Evolutionary conservation across 768 basidiomycete species (phyloP).

Genomic region (Arthromyces matolae): DNA sequence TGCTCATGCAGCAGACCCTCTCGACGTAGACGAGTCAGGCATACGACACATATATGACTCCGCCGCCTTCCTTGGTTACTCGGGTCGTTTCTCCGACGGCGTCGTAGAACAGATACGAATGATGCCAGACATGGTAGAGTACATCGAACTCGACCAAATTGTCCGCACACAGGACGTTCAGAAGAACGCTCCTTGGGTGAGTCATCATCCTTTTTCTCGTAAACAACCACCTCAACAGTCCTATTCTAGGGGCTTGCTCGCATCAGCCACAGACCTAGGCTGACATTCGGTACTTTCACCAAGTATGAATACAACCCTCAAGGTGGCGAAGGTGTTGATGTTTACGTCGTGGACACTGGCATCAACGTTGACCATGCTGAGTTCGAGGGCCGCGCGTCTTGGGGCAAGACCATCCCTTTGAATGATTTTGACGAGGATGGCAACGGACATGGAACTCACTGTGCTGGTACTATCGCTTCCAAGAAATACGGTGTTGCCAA

Average conservation of each 20-base stretch:
- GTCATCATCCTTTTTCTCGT: conserved; percentile 18
- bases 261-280: conserved; percentile 78
- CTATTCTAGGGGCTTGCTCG: conserved; percentile 83
- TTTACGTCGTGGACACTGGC: conserved; percentile 85
- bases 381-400: conserved; percentile 84
- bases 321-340: conserved; percentile 94
- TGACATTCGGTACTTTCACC: conserved; percentile 79
- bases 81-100: conserved; percentile 68
- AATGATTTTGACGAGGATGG: conserved; percentile 86
- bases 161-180: conserved; percentile 74
- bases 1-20: conserved; percentile 53
- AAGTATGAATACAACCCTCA: conserved; percentile 67
- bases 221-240: conserved; percentile 15
- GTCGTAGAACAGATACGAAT: conserved; percentile 74
- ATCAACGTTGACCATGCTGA: conserved; percentile 84
- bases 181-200: conserved; percentile 82
- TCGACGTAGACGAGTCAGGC: conserved; percentile 49
- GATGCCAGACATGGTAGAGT: conserved; percentile 88
- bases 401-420: conserved; percentile 90
- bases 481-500: conserved; percentile 94
- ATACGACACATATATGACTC: conserved; percentile 75
- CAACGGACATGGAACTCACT: conserved; percentile 95
- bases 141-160: conserved; percentile 90
- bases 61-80: conserved; percentile 65
- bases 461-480: conserved; percentile 95